phyloP scores from a whole-genome alignment of 2,329 filamentous ascomycete genomes.

The Hymenoscyphus fructigenus region DNA sequence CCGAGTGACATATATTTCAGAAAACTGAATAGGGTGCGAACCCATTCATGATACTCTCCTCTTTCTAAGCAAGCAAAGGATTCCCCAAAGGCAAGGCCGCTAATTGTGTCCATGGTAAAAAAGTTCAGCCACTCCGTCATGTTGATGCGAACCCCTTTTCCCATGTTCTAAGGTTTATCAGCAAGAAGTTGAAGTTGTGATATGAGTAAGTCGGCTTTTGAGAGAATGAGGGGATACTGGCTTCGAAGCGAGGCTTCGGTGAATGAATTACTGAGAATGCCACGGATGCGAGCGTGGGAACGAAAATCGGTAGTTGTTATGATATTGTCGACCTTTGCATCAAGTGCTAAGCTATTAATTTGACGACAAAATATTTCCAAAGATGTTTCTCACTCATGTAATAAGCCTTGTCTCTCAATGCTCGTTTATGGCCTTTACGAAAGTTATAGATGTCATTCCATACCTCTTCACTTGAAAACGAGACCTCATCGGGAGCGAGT shows the following conservation, averaged over 20 bases:
- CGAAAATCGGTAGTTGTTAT: not conserved
- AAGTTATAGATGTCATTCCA: constrained; percentile 10
- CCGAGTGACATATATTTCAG: constrained; percentile 38
- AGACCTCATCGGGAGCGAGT: constrained; percentile 33
- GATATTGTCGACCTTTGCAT: not conserved
- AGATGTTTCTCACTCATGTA: not conserved
- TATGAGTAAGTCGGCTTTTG: not conserved
- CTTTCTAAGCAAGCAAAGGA: constrained; percentile 41
- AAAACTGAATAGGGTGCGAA: constrained; percentile 24
- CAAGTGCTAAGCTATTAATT: not conserved
- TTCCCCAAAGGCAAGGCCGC: constrained; percentile 46
- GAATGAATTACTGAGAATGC: not conserved
- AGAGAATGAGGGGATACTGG: not conserved
- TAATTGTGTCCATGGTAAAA: constrained; percentile 41
- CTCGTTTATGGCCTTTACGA: not conserved
- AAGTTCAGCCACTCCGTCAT: constrained; percentile 36
- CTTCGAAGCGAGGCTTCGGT: not conserved
- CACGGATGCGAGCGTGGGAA: constrained; percentile 2
- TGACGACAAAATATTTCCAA: no score
- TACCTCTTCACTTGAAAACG: constrained; percentile 16
- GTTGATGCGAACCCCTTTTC: not conserved
- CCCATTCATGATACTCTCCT: constrained; percentile 35
- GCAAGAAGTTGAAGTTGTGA: not conserved
- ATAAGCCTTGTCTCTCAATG: not conserved
- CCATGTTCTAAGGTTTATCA: not conserved